Evolutionary conservation across 805 yeast genomes (phyloP).

Genomic region (Yamadazyma olivae): DNA sequence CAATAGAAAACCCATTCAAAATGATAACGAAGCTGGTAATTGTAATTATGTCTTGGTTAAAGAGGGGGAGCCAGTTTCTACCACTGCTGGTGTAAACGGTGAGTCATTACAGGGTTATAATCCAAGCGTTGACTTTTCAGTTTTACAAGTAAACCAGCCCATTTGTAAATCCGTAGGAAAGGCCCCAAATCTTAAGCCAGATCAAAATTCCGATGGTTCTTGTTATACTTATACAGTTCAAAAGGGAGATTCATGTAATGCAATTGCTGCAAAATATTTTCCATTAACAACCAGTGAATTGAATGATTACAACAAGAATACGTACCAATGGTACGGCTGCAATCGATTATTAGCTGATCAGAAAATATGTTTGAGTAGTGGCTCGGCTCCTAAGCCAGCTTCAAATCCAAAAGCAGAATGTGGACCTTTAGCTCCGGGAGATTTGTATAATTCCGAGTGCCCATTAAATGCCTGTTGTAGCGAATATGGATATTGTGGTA

Average conservation of each 20-base stretch:
- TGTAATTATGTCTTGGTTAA: constrained; percentile 8
- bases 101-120: constrained; percentile 10
- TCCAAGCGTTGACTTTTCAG: constrained; percentile 7
- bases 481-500: constrained; percentile 14
- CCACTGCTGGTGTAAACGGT: constrained; percentile 9
- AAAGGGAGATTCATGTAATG: constrained; percentile 14
- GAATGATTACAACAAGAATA: constrained; percentile 11
- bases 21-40: constrained; percentile 10
- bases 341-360: constrained; percentile 4
- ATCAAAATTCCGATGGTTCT: constrained; percentile 15
- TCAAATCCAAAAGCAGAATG: constrained; percentile 15
- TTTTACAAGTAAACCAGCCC: constrained; percentile 9
- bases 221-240: constrained; percentile 12
- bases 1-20: constrained; percentile 7
- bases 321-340: constrained; percentile 17
- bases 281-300: constrained; percentile 9
- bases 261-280: constrained; percentile 7
- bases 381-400: constrained; percentile 16
- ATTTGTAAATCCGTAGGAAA: constrained; percentile 10
- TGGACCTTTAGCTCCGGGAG: constrained; percentile 19
- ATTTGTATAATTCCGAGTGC: constrained; percentile 12
- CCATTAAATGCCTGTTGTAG: constrained; percentile 19
- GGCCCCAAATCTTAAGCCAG: constrained; percentile 9
- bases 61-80: not conserved
- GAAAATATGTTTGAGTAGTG: constrained; percentile 15